Base-by-base conservation (phyloP, 2,329 filamentous ascomycete species). In the Neonectria neomacrospora region DNA sequence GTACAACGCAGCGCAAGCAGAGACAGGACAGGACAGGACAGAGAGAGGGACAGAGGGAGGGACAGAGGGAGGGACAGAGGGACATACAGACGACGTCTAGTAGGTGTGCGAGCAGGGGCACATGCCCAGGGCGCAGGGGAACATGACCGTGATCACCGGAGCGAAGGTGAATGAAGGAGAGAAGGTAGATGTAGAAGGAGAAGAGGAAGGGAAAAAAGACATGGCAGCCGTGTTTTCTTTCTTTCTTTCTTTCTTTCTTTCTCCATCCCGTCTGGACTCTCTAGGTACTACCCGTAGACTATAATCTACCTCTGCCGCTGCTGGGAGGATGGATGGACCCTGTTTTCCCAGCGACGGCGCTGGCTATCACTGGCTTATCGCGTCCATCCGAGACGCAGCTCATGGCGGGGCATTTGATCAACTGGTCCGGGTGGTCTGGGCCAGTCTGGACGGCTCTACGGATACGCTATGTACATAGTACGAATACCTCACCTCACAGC, bases 131-230 rank as follows among this genome's bases (percentile, higher is more conserved):
- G 41, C 51, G 42, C 32, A 57, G 48, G 59, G 56, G 60, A 70
- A 64, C 69, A 73, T 73, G 71, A 73, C 69, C 64, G 58, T 70
- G 67, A 72, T 70, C 64, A 72, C 69, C 58, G 53, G 67, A 56
- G 59, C 52, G 34, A 48, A 55, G 37, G 45, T 34, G 45, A 54
- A 32, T 28, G 44, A 30, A 41, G 32, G 14, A 32, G 18, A 26
- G 28, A 50, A 55, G 57, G 41, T 50, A 58, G 22, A 37, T 14
- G 30, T 47, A 44, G 51, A 53, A 20, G 50, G 55, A 45, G 37
- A 41, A n/a, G 11, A 10, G 30, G 32, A 59, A n/a, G n/a, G 18
- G 50, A 32, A 57, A 45, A 23, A 34, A 51, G 28, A 16, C 47
- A 41, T 45, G 44, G 30, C 47, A 47, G 47, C 37, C 39, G n/a